Evolutionary conservation across 2,329 filamentous ascomycete species (phyloP).

Genomic region (Tricladium varicosporioides): DNA sequence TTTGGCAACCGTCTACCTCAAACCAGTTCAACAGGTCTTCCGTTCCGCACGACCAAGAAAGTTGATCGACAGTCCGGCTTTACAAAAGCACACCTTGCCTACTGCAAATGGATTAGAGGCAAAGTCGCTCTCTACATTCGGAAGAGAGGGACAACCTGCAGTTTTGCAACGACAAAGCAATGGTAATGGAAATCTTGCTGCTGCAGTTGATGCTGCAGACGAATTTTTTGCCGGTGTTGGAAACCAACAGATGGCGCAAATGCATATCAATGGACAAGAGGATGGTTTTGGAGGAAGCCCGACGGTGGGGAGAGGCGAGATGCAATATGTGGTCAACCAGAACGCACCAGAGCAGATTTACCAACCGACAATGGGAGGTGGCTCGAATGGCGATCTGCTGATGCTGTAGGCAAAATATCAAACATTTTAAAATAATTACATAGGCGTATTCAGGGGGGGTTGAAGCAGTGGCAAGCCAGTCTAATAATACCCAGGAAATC

Average conservation of each 20-base stretch:
- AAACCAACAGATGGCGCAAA: slow-evolving; percentile 68
- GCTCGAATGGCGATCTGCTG: slow-evolving; percentile 70
- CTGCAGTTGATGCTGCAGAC: slow-evolving; percentile 81
- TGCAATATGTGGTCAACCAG: slow-evolving; percentile 75
- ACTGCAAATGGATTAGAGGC: slow-evolving; percentile 48
- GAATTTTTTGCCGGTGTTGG: slow-evolving; percentile 84
- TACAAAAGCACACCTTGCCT: slow-evolving; percentile 71
- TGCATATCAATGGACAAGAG: slow-evolving; percentile 61
- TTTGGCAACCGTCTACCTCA: slow-evolving; percentile 93
- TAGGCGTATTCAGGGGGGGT: background rate
- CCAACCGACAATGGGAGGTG: slow-evolving; percentile 63
- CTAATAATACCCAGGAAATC: background rate
- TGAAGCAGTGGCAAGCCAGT: background rate
- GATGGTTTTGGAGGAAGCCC: slow-evolving; percentile 60
- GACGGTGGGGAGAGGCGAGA: slow-evolving; percentile 46
- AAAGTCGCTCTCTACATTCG: slow-evolving; percentile 60
- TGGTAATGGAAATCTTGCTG: slow-evolving; percentile 53
- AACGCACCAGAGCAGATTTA: slow-evolving; percentile 75
- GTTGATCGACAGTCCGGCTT: slow-evolving; percentile 77
- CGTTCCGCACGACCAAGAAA: slow-evolving; percentile 78
- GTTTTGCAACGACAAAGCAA: slow-evolving; percentile 23
- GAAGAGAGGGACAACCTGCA: slow-evolving; percentile 40
- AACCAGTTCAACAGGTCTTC: slow-evolving; percentile 97
- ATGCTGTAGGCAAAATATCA: slow-evolving; percentile 47
- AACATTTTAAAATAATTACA: background rate